Base-by-base conservation (phyloP, 768 basidiomycete genomes). In the Agaricus subrufescens region DNA sequence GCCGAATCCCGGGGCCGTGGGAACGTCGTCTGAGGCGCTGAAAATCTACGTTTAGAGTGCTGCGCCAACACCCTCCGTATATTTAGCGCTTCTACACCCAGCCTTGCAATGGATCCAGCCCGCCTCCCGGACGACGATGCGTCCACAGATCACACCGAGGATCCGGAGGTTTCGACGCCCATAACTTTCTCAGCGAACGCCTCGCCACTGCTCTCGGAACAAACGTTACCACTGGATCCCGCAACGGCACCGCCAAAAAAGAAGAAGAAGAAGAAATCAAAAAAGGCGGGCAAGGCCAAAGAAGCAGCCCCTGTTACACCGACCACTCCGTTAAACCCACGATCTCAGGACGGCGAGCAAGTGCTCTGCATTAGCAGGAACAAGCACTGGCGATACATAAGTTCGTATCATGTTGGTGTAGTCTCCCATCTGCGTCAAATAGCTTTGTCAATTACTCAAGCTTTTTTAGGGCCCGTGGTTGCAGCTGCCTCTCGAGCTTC, bases 351-450 rank as follows among this genome's bases (percentile, higher is more conserved):
- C 27, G 65, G 62, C 23, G 63, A 61, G 14, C 78, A 86, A 0
- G 83, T 88, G 37, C 79, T 94, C 3, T 90, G 88, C 67, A 94
- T 95, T 63, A 91, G 88, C 72, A 82, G 93, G 61, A 94, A 94
- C 74, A 95, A 95, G 69, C 93, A 95, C 65, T 94, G 92, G 93
- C 83, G 86, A 29, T 94, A 93, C 65, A 94, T 94, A 71, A 91
- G 89, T 71, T 91, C 91, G 25, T 93, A 90, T 68, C 90, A 92
- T 68, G 91, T 91, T 73, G 58, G 86, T 84, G 46, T 58, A 42
- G 44, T 61, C 34, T 58, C 19, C 19, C 43, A 25, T 55, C 49
- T 19, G 37, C 52, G 49, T 60, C 23, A 42, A 19, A 39, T 46
- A 50, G 4, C 11, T 63, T 15, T 40, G 57, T 55, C 19, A 37